Evolutionary conservation across 805 yeast species (phyloP).

Genomic region (Saturnispora gosingensis): DNA sequence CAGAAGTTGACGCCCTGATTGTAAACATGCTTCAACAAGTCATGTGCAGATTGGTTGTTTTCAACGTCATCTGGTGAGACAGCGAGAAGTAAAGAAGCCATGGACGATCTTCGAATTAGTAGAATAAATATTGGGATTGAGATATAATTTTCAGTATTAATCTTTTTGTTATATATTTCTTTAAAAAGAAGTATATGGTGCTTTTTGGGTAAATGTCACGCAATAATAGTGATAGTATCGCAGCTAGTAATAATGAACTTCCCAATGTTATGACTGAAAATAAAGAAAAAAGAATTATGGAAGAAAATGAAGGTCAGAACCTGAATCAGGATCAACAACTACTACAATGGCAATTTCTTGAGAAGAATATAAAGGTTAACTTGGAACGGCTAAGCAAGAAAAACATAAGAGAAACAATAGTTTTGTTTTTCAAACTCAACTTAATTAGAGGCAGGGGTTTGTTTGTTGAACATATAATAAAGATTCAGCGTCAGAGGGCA

Average conservation of each 20-base stretch:
- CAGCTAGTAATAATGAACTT: not conserved
- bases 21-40: not conserved
- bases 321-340: constrained; percentile 33
- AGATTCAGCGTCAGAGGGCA: constrained; percentile 36
- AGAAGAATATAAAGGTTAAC: constrained; percentile 37
- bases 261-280: constrained; percentile 11
- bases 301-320: constrained; percentile 17
- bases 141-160: not conserved
- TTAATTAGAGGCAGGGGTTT: constrained; percentile 53
- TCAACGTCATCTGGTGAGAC: not conserved
- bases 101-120: not conserved
- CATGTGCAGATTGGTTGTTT: not conserved
- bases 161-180: not conserved
- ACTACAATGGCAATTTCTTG: constrained; percentile 47
- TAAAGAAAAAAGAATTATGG: constrained; percentile 21
- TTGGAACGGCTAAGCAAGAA: constrained; percentile 36
- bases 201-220: not conserved
- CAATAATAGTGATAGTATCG: not conserved
- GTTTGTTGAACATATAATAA: constrained; percentile 48
- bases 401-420: constrained; percentile 41
- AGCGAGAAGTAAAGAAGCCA: not conserved
- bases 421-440: constrained; percentile 47
- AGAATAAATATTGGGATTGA: not conserved
- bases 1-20: not conserved
- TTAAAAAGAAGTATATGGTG: not conserved